Conservation (phyloP, 768 basidiomycete genomes). For the Saitozyma sp. region DNA sequence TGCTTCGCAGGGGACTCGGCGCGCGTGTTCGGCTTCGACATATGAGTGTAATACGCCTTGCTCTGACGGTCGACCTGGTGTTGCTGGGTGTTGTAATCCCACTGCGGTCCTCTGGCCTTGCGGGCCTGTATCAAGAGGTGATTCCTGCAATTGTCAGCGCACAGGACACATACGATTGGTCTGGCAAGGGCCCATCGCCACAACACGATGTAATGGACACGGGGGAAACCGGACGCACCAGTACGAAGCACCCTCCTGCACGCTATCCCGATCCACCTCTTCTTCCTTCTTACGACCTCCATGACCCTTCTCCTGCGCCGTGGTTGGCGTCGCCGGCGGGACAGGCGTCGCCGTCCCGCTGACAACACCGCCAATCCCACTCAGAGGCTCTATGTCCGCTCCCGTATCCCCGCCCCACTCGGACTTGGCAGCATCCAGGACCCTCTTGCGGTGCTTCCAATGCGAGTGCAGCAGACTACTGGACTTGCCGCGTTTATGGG, state of each 20-base stretch:
- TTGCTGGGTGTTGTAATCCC: slow-evolving; percentile 50
- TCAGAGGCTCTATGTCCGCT: neutral
- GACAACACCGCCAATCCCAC: too few relatives aligned
- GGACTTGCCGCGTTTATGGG: neutral
- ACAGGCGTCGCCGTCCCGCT: slow-evolving; percentile 1
- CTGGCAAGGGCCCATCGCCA: neutral
- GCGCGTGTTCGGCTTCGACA: slow-evolving; percentile 4
- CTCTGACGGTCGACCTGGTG: slow-evolving; percentile 34
- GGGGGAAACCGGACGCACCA: slow-evolving; percentile 30
- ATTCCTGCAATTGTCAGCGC: slow-evolving; percentile 37
- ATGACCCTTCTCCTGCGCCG: slow-evolving; percentile 13
- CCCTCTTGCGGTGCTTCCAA: slow-evolving; percentile 1
- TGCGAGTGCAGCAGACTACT: neutral
- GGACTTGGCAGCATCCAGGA: neutral
- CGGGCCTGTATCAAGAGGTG: slow-evolving; percentile 48
- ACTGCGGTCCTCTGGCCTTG: slow-evolving; percentile 49
- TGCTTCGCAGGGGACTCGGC: neutral
- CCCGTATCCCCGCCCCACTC: neutral
- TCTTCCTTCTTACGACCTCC: slow-evolving; percentile 19
- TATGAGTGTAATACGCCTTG: slow-evolving; percentile 36
- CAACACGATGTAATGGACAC: too few relatives aligned
- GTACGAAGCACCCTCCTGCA: slow-evolving; percentile 37
- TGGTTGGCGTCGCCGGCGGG: neutral
- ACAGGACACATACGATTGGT: neutral
- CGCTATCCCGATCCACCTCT: slow-evolving; percentile 31